These are phyloP conservation scores for Teratosphaeria pseudoeucalypti DNA, from an alignment of 2,329 filamentous ascomycete species.

Conservation along the genomic window DNA sequence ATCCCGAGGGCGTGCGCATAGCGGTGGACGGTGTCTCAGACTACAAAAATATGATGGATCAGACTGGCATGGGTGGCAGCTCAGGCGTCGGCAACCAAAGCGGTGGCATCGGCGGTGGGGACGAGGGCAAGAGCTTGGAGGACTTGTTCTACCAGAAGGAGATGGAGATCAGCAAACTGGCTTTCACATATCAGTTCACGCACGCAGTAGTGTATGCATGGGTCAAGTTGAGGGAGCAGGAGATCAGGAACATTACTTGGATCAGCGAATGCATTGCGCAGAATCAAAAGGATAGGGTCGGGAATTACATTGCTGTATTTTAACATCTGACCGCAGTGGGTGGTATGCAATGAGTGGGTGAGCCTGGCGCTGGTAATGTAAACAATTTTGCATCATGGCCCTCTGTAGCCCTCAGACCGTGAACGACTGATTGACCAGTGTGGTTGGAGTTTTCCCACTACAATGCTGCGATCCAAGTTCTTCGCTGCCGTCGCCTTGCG, in stretches of 20 bases:
- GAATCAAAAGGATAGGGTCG: slow-evolving; percentile 97
- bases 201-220: slow-evolving; percentile 92
- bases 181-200: slow-evolving; percentile 93
- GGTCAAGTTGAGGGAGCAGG: slow-evolving; percentile 97
- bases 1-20: slow-evolving; percentile 84
- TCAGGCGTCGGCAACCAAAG: slow-evolving; percentile 66
- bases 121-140: slow-evolving; percentile 81
- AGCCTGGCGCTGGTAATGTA: not conserved
- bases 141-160: slow-evolving; percentile 99
- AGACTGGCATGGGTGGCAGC: slow-evolving; percentile 65
- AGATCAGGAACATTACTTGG: slow-evolving; percentile 99
- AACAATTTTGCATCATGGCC: not conserved
- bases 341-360: not conserved
- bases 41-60: slow-evolving; percentile 94
- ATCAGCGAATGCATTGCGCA: slow-evolving; percentile 99
- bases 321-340: slow-evolving; percentile 27
- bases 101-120: slow-evolving; percentile 59
- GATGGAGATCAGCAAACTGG: slow-evolving; percentile 93
- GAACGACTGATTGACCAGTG: not conserved
- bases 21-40: slow-evolving; percentile 88
- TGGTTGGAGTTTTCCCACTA: not conserved
- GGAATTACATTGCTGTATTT: slow-evolving; percentile 98
- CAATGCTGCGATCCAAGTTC: not conserved
- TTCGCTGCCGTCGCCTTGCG: not conserved
- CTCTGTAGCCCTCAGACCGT: not conserved